Evolutionary conservation across 2,329 filamentous ascomycete species (phyloP).

Genomic region (Calonectria pseudoreteaudii): DNA sequence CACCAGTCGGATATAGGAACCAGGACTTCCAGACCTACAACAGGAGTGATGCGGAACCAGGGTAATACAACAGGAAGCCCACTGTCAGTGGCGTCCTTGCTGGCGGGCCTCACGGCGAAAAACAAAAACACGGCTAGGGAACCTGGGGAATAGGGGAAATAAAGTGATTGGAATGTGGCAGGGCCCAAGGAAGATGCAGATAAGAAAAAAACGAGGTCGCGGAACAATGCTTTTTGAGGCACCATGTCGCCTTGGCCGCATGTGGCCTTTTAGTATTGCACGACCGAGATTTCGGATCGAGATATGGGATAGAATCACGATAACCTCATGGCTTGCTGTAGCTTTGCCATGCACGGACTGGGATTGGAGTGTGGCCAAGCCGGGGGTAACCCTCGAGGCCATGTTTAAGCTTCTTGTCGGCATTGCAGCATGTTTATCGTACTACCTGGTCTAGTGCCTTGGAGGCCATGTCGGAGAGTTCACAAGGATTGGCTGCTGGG

Average conservation of each 20-base stretch:
- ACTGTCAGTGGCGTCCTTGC: conserved; percentile 28
- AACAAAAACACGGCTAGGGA: not conserved
- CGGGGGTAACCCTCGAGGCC: not conserved
- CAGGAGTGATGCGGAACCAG: conserved; percentile 23
- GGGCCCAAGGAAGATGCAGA: not conserved
- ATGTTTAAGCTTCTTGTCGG: not conserved
- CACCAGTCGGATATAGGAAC: conserved; percentile 13
- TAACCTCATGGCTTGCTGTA: conserved; percentile 24
- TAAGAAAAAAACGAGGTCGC: conserved; percentile 1
- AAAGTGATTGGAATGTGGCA: not conserved
- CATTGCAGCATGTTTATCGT: not conserved
- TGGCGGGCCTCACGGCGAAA: conserved; percentile 5
- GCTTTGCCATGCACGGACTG: conserved; percentile 5
- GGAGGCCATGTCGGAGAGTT: not conserved
- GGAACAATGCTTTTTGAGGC: conserved; percentile 1
- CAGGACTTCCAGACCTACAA: conserved; percentile 16
- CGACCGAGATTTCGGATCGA: conserved; percentile 17
- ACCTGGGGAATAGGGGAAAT: not conserved
- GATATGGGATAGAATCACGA: conserved; percentile 7
- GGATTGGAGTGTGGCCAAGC: not conserved
- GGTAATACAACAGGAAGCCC: conserved; percentile 26
- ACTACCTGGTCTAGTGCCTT: not conserved
- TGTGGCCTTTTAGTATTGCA: conserved; percentile 1
- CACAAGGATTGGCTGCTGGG: not conserved
- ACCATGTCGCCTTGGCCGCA: not conserved